These are phyloP conservation scores for Porogramme epimiltina DNA, from an alignment of 1,284 basidiomycete species.

Conservation along the genomic window DNA sequence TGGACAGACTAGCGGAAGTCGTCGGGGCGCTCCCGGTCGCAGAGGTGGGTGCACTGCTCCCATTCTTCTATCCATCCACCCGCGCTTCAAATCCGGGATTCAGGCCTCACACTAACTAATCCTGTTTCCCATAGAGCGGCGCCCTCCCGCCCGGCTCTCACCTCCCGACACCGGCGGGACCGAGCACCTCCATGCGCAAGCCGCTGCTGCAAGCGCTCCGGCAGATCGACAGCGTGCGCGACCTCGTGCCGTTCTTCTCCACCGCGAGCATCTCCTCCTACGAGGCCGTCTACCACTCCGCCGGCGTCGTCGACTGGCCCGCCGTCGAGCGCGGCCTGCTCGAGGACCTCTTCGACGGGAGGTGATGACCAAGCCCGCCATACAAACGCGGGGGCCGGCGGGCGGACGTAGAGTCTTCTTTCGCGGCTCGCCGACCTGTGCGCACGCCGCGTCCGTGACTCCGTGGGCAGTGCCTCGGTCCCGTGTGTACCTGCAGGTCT, in stretches of 20 bases:
- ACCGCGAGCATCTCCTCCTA: constrained; percentile 87
- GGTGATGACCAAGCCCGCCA: constrained; percentile 30
- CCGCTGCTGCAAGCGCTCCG: constrained; percentile 72
- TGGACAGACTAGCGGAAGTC: constrained; percentile 90
- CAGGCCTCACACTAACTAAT: not conserved
- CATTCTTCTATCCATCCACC: not conserved
- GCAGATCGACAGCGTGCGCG: constrained; percentile 79
- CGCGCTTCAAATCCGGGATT: not conserved
- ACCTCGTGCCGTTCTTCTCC: constrained; percentile 87
- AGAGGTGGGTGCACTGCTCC: constrained; percentile 30
- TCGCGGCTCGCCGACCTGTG: no score
- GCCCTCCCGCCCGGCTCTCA: constrained; percentile 14
- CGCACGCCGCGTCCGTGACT: no score
- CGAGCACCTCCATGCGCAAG: constrained; percentile 54
- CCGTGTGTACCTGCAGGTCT: no score
- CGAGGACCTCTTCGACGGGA: constrained; percentile 87
- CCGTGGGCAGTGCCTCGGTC: no score
- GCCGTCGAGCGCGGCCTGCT: constrained; percentile 80
- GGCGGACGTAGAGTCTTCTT: no score
- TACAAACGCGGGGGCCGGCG: no score
- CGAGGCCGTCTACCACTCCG: constrained; percentile 84
- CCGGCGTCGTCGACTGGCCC: constrained; percentile 83
- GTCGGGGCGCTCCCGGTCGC: constrained; percentile 61
- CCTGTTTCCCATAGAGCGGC: constrained; percentile 9
- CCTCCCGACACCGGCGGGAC: constrained; percentile 22